Base-by-base conservation (phyloP, 1,284 basidiomycete genomes). In the Cronartium ribicola region DNA sequence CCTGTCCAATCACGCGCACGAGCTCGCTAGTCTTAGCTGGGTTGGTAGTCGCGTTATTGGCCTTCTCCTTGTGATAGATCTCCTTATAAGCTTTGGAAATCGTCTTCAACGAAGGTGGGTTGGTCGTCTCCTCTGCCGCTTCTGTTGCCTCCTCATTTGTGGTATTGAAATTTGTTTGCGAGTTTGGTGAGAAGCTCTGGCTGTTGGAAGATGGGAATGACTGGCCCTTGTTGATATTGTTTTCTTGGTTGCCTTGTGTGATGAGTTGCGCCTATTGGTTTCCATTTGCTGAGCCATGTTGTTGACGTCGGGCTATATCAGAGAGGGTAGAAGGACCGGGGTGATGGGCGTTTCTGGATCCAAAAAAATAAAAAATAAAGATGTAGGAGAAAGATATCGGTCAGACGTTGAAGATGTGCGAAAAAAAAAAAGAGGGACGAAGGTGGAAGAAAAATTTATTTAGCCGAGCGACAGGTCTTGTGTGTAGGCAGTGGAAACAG, bases 41-140 rank as follows among this genome's bases (percentile, higher is more conserved):
- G 29, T 20, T 41, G 57, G 57, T 61, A 43, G 46, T 51, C n/a
- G 51, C 48, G 13, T 7, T 55, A 2, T n/a, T 20, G n/a, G 63
- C 57, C 40, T 65, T 65, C 13, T 65, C 48, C 29, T 71, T 51
- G 29, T 64, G 64, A 51, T 71, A 65, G 3, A 71, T 17, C 61
- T 71, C 46, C 13, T 57, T 71, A 5, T 55, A 22, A n/a, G 69
- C 62, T 7, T 57, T 59, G 11, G 61, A 44, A 1, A 71, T 71
- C 11, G 69, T 71, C 22, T 71, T 71, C 2, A 71, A 20, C 0
- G 61, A 39, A 11, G 62, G 37, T 20, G 39, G 48, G 1, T 71
- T 71, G 51, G n/a, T n/a, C 29, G n/a, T n/a, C 40, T 71, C 69
- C n/a, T 55, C 62, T 0, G 61, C 61, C 36, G 37, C 46, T 37